A percentile compares a stretch with the other conserved stretches of the same genome.
These are phyloP conservation scores for Saccharomyces cerevisiae DNA, from an alignment of 805 yeast species.

Conservation along the genomic window DNA sequence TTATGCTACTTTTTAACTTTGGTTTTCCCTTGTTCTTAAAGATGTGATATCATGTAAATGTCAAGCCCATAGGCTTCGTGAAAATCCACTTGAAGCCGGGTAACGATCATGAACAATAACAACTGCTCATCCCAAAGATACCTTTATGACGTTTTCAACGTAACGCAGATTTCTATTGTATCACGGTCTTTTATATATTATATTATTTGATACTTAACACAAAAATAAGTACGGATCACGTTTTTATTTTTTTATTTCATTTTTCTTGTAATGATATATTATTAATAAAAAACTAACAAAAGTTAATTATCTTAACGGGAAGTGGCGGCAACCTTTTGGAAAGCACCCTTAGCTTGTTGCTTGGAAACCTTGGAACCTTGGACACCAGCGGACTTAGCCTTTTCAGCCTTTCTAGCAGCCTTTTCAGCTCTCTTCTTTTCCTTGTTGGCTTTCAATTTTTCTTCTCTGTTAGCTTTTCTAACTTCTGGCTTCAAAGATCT, in stretches of 20 bases:
- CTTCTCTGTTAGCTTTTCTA: constrained; percentile 96
- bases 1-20: neutral
- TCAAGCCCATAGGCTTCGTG: neutral
- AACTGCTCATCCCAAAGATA: neutral
- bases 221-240: neutral
- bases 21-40: neutral
- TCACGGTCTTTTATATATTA: neutral
- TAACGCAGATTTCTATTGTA: neutral
- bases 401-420: constrained; percentile 91
- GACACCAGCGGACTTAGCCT: constrained; percentile 73
- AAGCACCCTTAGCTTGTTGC: constrained; percentile 97
- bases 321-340: constrained; percentile 93
- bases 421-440: constrained; percentile 86
- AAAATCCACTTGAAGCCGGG: neutral
- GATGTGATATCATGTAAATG: neutral
- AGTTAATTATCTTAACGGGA: constrained; percentile 63
- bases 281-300: neutral
- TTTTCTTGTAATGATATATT: neutral
- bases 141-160: neutral
- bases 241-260: neutral
- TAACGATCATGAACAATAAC: neutral
- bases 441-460: constrained; percentile 74
- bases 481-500: constrained; percentile 92
- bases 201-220: neutral
- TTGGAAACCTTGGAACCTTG: constrained; percentile 76